Evolutionary conservation across 2,329 filamentous ascomycete genomes (phyloP), one percentile per base, ranked within the genome.

Genomic region (Dothiorella sarmentorum): DNA sequence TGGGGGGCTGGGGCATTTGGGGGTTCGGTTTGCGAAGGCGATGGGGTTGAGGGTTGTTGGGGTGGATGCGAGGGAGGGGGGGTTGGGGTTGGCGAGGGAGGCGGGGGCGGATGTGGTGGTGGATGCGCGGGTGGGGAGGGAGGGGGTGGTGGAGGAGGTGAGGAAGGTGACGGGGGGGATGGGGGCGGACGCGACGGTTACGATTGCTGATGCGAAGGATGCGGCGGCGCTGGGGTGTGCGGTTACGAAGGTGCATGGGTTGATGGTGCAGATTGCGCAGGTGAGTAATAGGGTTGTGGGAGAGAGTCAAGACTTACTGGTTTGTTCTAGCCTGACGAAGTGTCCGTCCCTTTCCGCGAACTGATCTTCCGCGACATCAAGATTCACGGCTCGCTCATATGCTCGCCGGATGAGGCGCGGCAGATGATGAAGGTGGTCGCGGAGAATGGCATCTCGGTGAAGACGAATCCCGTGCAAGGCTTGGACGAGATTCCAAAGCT

Each of bases 231-330:
- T 78, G 20, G 78, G 76, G 0, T 82, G 80, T 55, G 82, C 82
- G 0, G 71, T 84, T 0, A 86, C 84, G 0, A 79, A 76, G 64
- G 84, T 81, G 76, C 84, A 86, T 65, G 83, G 82, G 2, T 77
- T 73, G 0, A 73, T 85, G 65, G 73, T 86, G 2, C 82, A 86
- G 67, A 78, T 86, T 47, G 82, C 82, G n/a, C 82, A 85, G 68
- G 18, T 67, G 64, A 1, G 69, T 72, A 9, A 6, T 15, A 9
- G 7, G 20, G 20, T 17, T 5, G 11, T 7, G 24, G 7, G 17
- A 18, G 7, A 26, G 11, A 4, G 4, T 20, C n/a, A 7, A 24
- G 5, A 13, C 35, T 5, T 17, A 17, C 31, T 37, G 4, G 29
- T 9, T 7, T 45, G 6, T 4, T 29, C 2, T 52, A 38, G 78